phyloP scores from a whole-genome alignment of 345 rosid genomes.

The Citrus inodora region DNA sequence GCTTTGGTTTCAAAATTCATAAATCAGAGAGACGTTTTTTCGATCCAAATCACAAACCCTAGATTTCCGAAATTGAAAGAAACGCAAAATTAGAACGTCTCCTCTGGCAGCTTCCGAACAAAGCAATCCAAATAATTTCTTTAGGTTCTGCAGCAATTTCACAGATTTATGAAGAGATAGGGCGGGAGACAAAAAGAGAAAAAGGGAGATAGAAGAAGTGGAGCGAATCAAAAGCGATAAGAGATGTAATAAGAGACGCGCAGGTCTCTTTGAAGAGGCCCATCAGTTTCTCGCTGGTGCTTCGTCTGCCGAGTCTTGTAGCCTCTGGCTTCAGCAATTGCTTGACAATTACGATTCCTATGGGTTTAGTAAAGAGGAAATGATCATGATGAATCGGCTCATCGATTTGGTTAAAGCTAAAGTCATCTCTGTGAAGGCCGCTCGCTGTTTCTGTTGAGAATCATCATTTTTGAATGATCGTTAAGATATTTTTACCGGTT shows the following conservation, averaged over 20 bases:
- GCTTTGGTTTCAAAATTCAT: too few relatives aligned
- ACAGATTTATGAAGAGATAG: background rate
- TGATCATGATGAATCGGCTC: background rate
- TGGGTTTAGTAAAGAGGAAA: background rate
- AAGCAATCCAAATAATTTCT: background rate
- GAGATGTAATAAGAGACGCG: background rate
- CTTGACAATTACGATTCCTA: background rate
- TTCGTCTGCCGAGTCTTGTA: background rate
- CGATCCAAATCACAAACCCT: background rate
- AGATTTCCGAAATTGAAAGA: background rate
- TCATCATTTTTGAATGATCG: background rate
- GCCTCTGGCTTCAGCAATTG: background rate
- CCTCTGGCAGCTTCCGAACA: background rate
- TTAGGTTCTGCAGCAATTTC: background rate
- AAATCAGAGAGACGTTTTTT: background rate
- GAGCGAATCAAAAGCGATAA: background rate
- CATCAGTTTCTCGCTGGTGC: background rate
- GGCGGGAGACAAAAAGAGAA: background rate
- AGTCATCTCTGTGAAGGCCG: background rate
- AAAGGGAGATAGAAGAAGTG: background rate
- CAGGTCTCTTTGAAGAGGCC: slow-evolving; percentile 4
- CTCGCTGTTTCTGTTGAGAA: background rate
- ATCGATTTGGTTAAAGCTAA: slow-evolving; percentile 1
- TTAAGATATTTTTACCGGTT: background rate
- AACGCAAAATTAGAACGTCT: background rate